Percentiles rank a stretch among this genome's conserved stretches.
Conservation (phyloP, 2,329 filamentous ascomycete genomes). For the Chaetomiaceae sp. region DNA sequence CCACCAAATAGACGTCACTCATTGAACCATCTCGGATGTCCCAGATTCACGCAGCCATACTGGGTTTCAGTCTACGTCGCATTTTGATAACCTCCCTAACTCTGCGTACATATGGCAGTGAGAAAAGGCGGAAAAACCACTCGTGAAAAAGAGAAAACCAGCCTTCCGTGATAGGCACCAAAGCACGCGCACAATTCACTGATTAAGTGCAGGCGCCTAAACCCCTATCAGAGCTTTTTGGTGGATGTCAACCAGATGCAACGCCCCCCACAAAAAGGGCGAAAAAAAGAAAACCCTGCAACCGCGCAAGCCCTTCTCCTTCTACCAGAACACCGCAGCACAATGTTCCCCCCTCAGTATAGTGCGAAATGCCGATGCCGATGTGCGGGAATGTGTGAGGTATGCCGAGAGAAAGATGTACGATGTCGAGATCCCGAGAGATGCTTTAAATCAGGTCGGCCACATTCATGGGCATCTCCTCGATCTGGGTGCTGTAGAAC, state of each 20-base stretch:
- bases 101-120: constrained; percentile 28
- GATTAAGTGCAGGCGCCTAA: constrained; percentile 25
- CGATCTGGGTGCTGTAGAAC: constrained; percentile 99
- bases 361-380: constrained; percentile 22
- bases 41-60: constrained; percentile 4
- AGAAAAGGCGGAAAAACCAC: constrained; percentile 23
- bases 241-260: constrained; percentile 25
- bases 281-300: constrained; percentile 21
- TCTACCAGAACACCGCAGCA: constrained; percentile 23
- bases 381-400: constrained; percentile 20
- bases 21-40: neutral
- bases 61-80: constrained; percentile 28
- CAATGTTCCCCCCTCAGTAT: constrained; percentile 22
- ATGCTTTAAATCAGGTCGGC: constrained; percentile 64
- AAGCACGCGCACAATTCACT: constrained; percentile 28
- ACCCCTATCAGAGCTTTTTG: constrained; percentile 25
- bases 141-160: constrained; percentile 22
- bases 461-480: constrained; percentile 99
- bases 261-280: constrained; percentile 15
- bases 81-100: constrained; percentile 28
- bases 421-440: constrained; percentile 14
- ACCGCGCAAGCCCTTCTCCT: constrained; percentile 18
- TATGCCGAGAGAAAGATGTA: constrained; percentile 25
- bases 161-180: constrained; percentile 25
- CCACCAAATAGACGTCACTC: neutral